Evolutionary conservation across 2,329 filamentous ascomycete genomes (phyloP), one percentile per base, ranked within the genome.

Genomic region (Sporothrix mexicana): DNA sequence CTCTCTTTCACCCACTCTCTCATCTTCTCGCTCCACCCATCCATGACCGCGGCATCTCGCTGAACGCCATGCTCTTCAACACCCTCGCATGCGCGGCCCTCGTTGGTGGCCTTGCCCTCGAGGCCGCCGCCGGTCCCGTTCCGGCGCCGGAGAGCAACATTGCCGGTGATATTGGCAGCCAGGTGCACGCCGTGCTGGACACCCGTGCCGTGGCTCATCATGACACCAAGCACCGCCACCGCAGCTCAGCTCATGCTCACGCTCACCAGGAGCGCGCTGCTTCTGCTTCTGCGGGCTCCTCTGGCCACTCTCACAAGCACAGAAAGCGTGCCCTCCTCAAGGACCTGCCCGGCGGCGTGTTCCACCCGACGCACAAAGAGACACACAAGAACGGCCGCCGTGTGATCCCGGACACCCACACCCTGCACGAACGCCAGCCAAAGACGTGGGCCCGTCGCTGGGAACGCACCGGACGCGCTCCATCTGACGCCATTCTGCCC

Each of bases 391-490:
- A 66, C 36, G 17, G 45, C 1, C n/a, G 49, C 30, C 73, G 74
- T 1, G 59, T 62, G 13, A 53, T 75, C 12, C 75, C 76, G 49
- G 20, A 23, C 4, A 78, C 79, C 23, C 79, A 81, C 72, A 66
- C 68, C 25, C 74, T 81, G 51, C 80, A 81, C 71, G 80, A 81
- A 74, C 78, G 79, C 10, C 79, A 80, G 73, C 71, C 75, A 68
- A 69, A 75, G 23, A 76, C 78, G 51, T 76, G 75, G 75, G 75
- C 74, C 1, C 69, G 68, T 0, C 72, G 73, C 53, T 81, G 80
- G 80, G 72, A 74, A 7, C 78, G 77, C 73, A 76, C 74, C 47
- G 64, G 77, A 49, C 78, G 78, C 41, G 76, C 79, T 1, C 75
- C 76, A 0, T 71, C 75, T 3, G 59, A 75, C 20, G 75, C 75